These are phyloP conservation scores for Crithidia sp. DNA, from an alignment of 208 protist genomes.

Conservation along the genomic window DNA sequence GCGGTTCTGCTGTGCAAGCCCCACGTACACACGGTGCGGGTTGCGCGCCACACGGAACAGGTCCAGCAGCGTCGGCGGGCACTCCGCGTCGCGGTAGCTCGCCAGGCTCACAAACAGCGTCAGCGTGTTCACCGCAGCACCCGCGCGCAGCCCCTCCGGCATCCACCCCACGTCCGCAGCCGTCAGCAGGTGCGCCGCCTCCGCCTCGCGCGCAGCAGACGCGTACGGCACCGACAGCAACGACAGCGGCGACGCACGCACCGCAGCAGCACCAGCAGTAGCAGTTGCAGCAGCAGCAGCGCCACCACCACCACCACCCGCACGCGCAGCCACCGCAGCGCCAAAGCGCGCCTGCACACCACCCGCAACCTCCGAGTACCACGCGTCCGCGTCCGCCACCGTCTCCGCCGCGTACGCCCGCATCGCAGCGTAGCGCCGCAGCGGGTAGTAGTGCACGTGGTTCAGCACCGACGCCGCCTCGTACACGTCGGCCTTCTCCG, in stretches of 20 bases:
- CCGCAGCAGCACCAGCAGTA: neutral
- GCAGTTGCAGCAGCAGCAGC: neutral
- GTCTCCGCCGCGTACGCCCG: conserved; percentile 40
- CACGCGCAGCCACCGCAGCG: neutral
- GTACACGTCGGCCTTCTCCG: conserved; percentile 29
- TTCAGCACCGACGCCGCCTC: conserved; percentile 46
- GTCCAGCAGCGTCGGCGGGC: conserved; percentile 72
- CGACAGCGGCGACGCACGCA: conserved; percentile 20
- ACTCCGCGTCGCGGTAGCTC: conserved; percentile 90
- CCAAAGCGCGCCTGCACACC: conserved; percentile 34
- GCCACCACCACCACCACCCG: neutral
- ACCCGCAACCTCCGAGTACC: conserved; percentile 50
- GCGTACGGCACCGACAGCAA: conserved; percentile 18
- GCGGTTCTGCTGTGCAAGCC: conserved; percentile 84
- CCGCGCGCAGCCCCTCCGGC: conserved; percentile 12
- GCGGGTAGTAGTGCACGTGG: conserved; percentile 58
- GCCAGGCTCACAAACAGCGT: conserved; percentile 92
- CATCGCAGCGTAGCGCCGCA: conserved; percentile 49
- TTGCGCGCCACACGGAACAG: conserved; percentile 72
- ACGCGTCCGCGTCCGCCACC: conserved; percentile 37
- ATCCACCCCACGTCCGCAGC: conserved; percentile 17
- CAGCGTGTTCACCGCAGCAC: conserved; percentile 14
- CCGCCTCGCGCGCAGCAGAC: conserved; percentile 1
- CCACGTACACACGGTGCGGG: conserved; percentile 73
- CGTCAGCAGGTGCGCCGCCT: conserved; percentile 23